Conservation (phyloP, 1,284 basidiomycete species). For the Peniophora sp. region DNA sequence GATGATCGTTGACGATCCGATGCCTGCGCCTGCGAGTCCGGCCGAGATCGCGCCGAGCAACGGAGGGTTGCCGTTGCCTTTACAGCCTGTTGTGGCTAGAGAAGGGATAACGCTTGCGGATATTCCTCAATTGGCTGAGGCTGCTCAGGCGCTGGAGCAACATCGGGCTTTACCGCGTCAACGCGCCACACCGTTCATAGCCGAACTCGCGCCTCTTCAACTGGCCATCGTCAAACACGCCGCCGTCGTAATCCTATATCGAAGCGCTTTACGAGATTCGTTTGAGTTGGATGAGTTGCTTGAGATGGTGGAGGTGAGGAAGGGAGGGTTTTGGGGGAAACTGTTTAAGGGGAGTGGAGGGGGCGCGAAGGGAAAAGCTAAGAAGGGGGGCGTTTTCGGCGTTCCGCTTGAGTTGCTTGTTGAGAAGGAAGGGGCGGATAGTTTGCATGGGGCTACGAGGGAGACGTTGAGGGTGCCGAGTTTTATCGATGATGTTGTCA, state of each 20-base stretch:
- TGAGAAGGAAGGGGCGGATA: slow-evolving; percentile 94
- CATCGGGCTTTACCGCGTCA: slow-evolving; percentile 71
- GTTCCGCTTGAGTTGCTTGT: slow-evolving; percentile 91
- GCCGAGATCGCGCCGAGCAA: slow-evolving; percentile 6
- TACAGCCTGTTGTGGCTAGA: slow-evolving; percentile 32
- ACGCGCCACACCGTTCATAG: slow-evolving; percentile 72
- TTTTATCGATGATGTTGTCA: slow-evolving; percentile 96
- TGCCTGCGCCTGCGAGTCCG: slow-evolving; percentile 55
- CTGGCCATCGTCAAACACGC: slow-evolving; percentile 89
- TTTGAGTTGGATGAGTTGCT: slow-evolving; percentile 89
- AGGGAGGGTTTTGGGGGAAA: slow-evolving; percentile 95
- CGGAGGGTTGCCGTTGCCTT: slow-evolving; percentile 16
- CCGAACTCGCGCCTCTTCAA: slow-evolving; percentile 81
- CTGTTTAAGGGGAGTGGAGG: slow-evolving; percentile 91
- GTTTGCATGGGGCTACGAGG: slow-evolving; percentile 83
- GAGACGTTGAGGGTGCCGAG: slow-evolving; percentile 86
- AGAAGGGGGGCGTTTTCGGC: slow-evolving; percentile 86
- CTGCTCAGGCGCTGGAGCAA: slow-evolving; percentile 84
- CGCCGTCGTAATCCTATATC: slow-evolving; percentile 76
- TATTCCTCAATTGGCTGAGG: slow-evolving; percentile 89
- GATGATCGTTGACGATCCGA: slow-evolving; percentile 82
- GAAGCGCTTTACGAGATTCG: slow-evolving; percentile 72
- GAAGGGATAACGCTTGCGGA: slow-evolving; percentile 95
- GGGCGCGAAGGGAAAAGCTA: slow-evolving; percentile 84
- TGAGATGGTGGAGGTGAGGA: slow-evolving; percentile 90